Evolutionary conservation across 140 eudicot species (phyloP).

Genomic region (Ambrosia hybrid): DNA sequence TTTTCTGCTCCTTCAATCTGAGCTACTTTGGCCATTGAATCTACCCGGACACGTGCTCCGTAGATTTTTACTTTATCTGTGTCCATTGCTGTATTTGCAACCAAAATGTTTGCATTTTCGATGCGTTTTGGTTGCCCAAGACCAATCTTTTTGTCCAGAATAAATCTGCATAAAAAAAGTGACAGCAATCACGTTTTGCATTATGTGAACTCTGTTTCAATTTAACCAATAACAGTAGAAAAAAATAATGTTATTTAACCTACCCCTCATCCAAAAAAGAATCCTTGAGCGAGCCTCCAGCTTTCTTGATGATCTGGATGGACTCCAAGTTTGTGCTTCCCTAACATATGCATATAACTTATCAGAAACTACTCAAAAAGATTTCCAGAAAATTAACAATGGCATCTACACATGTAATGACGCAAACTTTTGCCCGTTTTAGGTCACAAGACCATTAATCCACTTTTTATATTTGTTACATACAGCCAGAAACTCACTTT

Average conservation of each 20-base stretch:
- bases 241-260: constrained; percentile 16
- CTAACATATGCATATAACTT: constrained; percentile 42
- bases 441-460: neutral
- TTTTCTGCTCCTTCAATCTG: constrained; percentile 97
- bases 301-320: constrained; percentile 92
- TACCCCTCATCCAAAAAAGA: constrained; percentile 96
- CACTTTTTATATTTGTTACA: neutral
- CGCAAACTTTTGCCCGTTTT: neutral
- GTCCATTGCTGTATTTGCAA: constrained; percentile 97
- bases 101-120: constrained; percentile 91
- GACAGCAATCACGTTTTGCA: neutral
- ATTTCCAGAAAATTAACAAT: neutral
- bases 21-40: constrained; percentile 95
- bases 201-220: neutral
- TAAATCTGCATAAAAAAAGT: constrained; percentile 56
- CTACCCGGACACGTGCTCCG: constrained; percentile 97
- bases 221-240: neutral
- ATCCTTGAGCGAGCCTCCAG: constrained; percentile 91
- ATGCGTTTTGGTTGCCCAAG: constrained; percentile 96
- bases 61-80: constrained; percentile 95
- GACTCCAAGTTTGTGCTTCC: constrained; percentile 97
- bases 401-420: constrained; percentile 4
- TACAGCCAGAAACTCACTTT: constrained; percentile 46
- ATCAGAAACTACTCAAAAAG: neutral
- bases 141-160: constrained; percentile 93